Conservation (phyloP, 306 rosid species). For the Cotoneaster glaucophyllus region DNA sequence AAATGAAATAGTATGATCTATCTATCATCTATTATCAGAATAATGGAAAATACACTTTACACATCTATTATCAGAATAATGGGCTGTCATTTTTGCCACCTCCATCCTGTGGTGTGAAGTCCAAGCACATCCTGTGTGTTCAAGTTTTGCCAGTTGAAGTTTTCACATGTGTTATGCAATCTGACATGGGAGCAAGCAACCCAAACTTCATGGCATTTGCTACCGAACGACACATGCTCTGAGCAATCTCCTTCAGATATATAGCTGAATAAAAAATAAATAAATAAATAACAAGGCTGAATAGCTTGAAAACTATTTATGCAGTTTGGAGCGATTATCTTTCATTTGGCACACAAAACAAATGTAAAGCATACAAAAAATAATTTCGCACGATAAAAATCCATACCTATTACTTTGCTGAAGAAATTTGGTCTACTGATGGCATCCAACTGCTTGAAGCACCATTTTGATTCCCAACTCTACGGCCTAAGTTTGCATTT, state of each 20-base stretch:
- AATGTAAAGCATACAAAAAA: not conserved
- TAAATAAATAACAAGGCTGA: not conserved
- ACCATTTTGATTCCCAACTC: conserved; percentile 1
- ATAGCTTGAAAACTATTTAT: not conserved
- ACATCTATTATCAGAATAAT: conserved; percentile 17
- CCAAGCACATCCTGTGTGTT: not conserved
- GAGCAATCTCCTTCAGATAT: conserved; percentile 9
- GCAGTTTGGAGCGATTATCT: not conserved
- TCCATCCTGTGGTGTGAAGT: conserved; percentile 4
- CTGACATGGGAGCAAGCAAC: not conserved
- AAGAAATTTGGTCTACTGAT: not conserved
- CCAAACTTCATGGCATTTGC: not conserved
- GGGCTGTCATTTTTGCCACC: conserved; percentile 16
- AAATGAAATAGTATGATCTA: not conserved
- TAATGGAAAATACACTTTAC: conserved; percentile 25
- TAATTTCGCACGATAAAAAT: not conserved
- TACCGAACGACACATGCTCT: not conserved
- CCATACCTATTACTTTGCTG: conserved; percentile 5
- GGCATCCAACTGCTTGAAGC: conserved; percentile 20
- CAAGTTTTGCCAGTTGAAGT: not conserved
- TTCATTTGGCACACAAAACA: no score
- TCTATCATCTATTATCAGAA: conserved; percentile 12
- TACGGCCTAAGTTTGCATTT: not conserved
- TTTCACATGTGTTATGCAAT: not conserved
- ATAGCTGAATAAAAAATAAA: conserved; percentile 5